A percentile compares a stretch with the other conserved stretches of the same genome.
Conservation (phyloP, 345 rosid species). For the Anastatica hierochuntica region DNA sequence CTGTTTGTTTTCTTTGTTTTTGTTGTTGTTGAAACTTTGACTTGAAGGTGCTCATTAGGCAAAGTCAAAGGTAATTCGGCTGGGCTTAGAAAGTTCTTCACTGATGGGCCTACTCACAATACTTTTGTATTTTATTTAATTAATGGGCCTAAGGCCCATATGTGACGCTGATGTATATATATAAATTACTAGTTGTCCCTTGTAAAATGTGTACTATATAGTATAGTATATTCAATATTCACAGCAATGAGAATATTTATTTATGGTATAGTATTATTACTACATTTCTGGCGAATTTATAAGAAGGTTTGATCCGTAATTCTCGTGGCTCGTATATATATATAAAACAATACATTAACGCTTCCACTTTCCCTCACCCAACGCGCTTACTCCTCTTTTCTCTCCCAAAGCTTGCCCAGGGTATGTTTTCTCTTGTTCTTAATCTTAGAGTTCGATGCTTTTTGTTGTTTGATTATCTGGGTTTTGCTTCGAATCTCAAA, state of each 20-base stretch:
- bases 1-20: too few relatives aligned
- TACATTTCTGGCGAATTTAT: neutral
- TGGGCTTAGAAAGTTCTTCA: too few relatives aligned
- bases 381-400: neutral
- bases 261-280: neutral
- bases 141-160: too few relatives aligned
- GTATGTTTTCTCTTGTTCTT: slow-evolving; percentile 1
- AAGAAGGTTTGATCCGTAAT: slow-evolving; percentile 3
- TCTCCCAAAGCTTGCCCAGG: slow-evolving; percentile 14
- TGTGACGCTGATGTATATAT: too few relatives aligned
- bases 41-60: slow-evolving; percentile 4
- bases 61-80: too few relatives aligned
- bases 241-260: neutral
- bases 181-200: too few relatives aligned
- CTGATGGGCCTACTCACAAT: too few relatives aligned
- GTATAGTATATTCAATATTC: neutral
- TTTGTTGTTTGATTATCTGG: slow-evolving; percentile 4
- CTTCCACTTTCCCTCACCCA: too few relatives aligned
- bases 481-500: slow-evolving; percentile 4
- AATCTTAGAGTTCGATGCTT: slow-evolving; percentile 17
- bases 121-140: too few relatives aligned
- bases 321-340: neutral
- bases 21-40: too few relatives aligned
- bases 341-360: neutral
- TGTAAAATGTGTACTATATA: too few relatives aligned